Evolutionary conservation across 108 stramenopile genomes (phyloP).

Genomic region (Skeletonema potamos): DNA sequence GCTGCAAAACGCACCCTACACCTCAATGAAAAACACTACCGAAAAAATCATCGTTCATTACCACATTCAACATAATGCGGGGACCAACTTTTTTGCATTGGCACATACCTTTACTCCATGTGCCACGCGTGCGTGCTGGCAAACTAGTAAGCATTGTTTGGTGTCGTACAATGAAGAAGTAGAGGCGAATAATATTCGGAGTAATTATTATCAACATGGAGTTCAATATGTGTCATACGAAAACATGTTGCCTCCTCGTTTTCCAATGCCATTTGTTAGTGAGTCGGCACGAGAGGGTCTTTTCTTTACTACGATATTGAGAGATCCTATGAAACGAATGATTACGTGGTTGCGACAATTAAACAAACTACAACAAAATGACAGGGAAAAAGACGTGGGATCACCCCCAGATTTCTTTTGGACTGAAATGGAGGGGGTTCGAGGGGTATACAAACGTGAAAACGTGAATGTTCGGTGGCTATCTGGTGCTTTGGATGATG

Average conservation of each 20-base stretch:
- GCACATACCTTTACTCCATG: constrained; percentile 13
- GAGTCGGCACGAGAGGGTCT: constrained; percentile 30
- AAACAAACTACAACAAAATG: neutral
- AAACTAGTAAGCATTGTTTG: constrained; percentile 35
- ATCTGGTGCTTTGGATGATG: constrained; percentile 22
- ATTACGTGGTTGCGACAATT: neutral
- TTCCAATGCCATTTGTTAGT: constrained; percentile 37
- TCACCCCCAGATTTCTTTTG: constrained; percentile 12
- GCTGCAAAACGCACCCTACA: neutral
- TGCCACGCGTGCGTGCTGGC: constrained; percentile 40
- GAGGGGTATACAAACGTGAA: constrained; percentile 21
- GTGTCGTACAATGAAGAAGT: constrained; percentile 37
- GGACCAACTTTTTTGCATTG: constrained; percentile 26
- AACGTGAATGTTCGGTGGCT: constrained; percentile 43
- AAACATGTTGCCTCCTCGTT: constrained; percentile 38
- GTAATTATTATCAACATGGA: constrained; percentile 26
- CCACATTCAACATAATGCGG: constrained; percentile 48
- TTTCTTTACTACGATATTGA: constrained; percentile 42
- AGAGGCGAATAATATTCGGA: constrained; percentile 39
- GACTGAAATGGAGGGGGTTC: constrained; percentile 16
- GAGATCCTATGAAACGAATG: constrained; percentile 30
- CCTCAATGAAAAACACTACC: neutral
- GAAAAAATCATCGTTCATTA: constrained; percentile 41
- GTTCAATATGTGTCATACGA: constrained; percentile 46
- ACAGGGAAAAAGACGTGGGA: neutral